Evolutionary conservation across 2,329 filamentous ascomycete species (phyloP).

Genomic region (Cladosporium sp.): DNA sequence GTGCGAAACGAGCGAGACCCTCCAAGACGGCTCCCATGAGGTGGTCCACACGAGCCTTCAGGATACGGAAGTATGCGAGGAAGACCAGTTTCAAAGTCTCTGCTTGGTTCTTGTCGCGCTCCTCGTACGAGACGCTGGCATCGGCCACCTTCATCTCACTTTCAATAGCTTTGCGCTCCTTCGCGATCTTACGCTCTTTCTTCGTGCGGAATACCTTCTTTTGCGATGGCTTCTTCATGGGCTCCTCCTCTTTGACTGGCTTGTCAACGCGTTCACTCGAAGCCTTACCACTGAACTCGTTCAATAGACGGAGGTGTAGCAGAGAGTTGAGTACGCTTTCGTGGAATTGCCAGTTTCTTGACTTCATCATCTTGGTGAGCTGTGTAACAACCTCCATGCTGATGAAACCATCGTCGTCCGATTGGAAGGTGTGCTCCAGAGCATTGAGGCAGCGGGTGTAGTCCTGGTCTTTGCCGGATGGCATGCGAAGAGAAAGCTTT

Average conservation of each 20-base stretch:
- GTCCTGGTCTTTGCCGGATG: conserved; percentile 65
- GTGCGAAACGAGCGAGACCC: conserved; percentile 88
- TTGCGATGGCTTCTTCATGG: conserved; percentile 63
- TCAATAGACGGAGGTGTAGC: conserved; percentile 81
- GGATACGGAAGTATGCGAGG: conserved; percentile 88
- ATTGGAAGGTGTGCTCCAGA: conserved; percentile 76
- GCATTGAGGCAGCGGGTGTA: conserved; percentile 77
- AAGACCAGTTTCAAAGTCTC: conserved; percentile 97
- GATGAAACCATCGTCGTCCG: conserved; percentile 87
- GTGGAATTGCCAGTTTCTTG: conserved; percentile 76
- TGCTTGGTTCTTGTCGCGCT: conserved; percentile 88
- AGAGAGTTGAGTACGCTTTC: conserved; percentile 89
- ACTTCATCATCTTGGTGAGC: conserved; percentile 93
- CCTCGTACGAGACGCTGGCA: conserved; percentile 86
- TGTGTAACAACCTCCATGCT: conserved; percentile 84
- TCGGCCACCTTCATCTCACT: conserved; percentile 94
- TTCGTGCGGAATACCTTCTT: conserved; percentile 90
- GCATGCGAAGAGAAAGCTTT: conserved; percentile 69
- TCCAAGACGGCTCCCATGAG: conserved; percentile 98
- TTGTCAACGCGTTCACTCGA: conserved; percentile 77
- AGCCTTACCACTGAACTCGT: conserved; percentile 82
- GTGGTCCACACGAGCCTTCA: conserved; percentile 77
- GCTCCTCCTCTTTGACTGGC: conserved; percentile 49
- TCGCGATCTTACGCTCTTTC: conserved; percentile 76
- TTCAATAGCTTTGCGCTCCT: conserved; percentile 83